Percentiles rank a stretch among this genome's conserved stretches.
Evolutionary conservation across 495 filamentous ascomycete species (phyloP).

Genomic region (Chaetomium fimeti): DNA sequence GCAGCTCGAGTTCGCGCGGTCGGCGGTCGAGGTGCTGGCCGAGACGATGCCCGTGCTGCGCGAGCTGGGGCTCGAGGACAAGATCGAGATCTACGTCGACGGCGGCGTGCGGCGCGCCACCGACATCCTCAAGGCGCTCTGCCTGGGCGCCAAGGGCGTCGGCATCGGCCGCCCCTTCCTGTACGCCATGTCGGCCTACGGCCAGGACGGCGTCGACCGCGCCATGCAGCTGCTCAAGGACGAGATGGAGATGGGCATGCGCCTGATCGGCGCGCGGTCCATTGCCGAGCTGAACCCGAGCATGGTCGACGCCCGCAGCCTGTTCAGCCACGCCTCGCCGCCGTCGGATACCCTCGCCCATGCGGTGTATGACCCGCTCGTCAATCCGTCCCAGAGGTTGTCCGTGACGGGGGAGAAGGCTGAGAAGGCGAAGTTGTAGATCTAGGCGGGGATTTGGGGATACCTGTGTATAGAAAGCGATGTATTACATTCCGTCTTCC

Average conservation of each 20-base stretch:
- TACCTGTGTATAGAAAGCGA: neutral
- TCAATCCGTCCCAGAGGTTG: conserved; percentile 44
- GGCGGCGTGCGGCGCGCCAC: conserved; percentile 87
- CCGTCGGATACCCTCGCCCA: conserved; percentile 64
- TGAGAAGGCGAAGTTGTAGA: conserved; percentile 32
- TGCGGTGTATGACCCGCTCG: conserved; percentile 46
- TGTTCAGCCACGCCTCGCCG: conserved; percentile 66
- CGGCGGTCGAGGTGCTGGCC: conserved; percentile 88
- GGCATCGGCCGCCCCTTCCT: conserved; percentile 94
- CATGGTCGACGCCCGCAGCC: conserved; percentile 71
- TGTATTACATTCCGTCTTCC: neutral
- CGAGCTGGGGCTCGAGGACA: conserved; percentile 73
- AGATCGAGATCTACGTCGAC: conserved; percentile 88
- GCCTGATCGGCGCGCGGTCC: conserved; percentile 74
- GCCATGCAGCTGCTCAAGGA: conserved; percentile 96
- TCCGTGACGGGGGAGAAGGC: conserved; percentile 21
- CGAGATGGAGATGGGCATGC: conserved; percentile 99
- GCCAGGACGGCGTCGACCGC: conserved; percentile 78
- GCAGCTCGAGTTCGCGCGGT: conserved; percentile 91
- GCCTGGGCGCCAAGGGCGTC: conserved; percentile 87
- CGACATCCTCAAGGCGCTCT: conserved; percentile 94
- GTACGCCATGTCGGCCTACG: conserved; percentile 94
- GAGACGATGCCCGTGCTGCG: conserved; percentile 95
- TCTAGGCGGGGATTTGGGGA: neutral
- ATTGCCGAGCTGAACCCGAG: conserved; percentile 75